Conservation (phyloP, 2,329 filamentous ascomycete genomes). For the Fusarium buharicum region DNA sequence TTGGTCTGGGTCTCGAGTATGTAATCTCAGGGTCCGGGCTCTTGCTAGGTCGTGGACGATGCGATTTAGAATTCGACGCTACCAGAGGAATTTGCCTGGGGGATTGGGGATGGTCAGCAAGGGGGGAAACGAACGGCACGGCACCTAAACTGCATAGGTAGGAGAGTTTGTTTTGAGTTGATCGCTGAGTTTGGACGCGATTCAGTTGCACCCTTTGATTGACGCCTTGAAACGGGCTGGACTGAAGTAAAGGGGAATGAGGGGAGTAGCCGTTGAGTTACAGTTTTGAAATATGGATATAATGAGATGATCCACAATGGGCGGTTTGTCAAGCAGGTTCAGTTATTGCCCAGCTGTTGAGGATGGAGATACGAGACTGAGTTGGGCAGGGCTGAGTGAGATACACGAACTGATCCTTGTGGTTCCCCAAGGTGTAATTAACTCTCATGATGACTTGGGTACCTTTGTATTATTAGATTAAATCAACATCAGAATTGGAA, state of each 20-base stretch:
- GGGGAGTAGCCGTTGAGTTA: too few species aligned
- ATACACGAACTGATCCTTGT: slow-evolving; percentile 2
- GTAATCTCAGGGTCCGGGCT: slow-evolving; percentile 9
- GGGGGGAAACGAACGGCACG: neutral
- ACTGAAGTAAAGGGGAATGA: neutral
- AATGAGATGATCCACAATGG: slow-evolving; percentile 19
- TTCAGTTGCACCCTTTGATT: neutral
- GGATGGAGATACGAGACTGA: neutral
- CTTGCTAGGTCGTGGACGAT: neutral
- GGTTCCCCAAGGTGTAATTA: neutral
- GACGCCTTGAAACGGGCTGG: neutral
- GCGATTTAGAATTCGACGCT: slow-evolving; percentile 7
- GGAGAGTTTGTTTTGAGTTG: slow-evolving; percentile 1
- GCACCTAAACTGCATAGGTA: neutral
- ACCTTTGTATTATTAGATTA: too few species aligned
- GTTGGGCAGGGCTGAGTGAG: slow-evolving; percentile 26
- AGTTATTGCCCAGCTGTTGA: neutral
- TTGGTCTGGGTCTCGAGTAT: slow-evolving; percentile 19
- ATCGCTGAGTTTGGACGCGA: neutral
- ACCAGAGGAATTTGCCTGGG: slow-evolving; percentile 5
- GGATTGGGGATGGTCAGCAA: slow-evolving; percentile 4
- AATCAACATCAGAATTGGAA: too few species aligned
- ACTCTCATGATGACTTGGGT: too few species aligned
- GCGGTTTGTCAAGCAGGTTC: neutral
- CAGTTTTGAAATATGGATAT: too few species aligned